phyloP scores from a whole-genome alignment of 805 yeast genomes.

The Sugiyamaella americana region DNA sequence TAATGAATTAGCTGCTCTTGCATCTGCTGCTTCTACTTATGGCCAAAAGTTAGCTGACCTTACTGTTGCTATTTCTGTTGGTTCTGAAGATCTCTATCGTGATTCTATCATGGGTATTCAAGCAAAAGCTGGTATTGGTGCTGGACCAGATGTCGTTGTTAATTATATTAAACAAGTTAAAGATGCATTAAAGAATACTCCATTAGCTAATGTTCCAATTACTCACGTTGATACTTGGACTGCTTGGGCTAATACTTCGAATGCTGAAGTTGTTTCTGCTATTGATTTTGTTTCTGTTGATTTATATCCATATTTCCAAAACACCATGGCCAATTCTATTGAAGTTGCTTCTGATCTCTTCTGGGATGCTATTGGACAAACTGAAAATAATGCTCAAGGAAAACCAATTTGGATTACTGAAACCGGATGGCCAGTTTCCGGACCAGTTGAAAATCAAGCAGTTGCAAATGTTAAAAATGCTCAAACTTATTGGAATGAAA shows the following conservation, averaged over 20 bases:
- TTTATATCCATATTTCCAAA: constrained; percentile 93
- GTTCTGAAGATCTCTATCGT: constrained; percentile 86
- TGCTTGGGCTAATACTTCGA: constrained; percentile 66
- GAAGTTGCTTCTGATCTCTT: constrained; percentile 87
- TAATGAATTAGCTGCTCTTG: constrained; percentile 18
- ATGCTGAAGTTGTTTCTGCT: constrained; percentile 58
- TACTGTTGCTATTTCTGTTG: constrained; percentile 69
- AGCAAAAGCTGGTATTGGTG: constrained; percentile 62
- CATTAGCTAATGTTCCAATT: constrained; percentile 60
- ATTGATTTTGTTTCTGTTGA: constrained; percentile 77
- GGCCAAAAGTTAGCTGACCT: constrained; percentile 17
- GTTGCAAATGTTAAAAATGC: constrained; percentile 64
- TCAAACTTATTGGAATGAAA: constrained; percentile 65
- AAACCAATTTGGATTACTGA: constrained; percentile 85
- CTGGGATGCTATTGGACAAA: constrained; percentile 60
- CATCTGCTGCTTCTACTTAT: constrained; percentile 15
- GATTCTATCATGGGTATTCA: constrained; percentile 42
- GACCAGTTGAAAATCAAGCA: constrained; percentile 57
- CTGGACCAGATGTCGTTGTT: constrained; percentile 51
- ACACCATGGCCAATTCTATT: constrained; percentile 70
- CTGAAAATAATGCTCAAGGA: constrained; percentile 71
- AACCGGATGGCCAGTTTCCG: constrained; percentile 88
- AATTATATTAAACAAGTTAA: constrained; percentile 47
- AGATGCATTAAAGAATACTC: constrained; percentile 61
- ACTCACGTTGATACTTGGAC: constrained; percentile 92